Conservation (phyloP, 2,329 filamentous ascomycete species). For the Talaromyces pinophilus region DNA sequence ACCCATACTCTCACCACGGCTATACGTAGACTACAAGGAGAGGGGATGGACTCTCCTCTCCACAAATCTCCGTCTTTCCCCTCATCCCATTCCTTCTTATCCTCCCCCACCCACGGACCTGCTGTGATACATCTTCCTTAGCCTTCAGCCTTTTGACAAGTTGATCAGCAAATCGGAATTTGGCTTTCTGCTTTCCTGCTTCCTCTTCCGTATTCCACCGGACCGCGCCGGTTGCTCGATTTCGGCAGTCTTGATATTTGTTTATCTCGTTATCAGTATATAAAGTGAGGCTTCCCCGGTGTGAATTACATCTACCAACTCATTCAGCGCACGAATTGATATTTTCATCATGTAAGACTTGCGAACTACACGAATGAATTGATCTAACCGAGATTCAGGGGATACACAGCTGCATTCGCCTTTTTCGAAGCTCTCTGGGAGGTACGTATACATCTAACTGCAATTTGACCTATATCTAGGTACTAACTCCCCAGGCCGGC, state of each 20-base stretch:
- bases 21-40: too few relatives aligned
- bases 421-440: constrained; percentile 83
- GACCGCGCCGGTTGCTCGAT: too few relatives aligned
- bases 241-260: too few relatives aligned
- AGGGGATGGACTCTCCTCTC: background rate
- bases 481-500: constrained; percentile 42
- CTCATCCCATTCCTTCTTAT: background rate
- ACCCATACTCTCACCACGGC: too few relatives aligned
- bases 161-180: background rate
- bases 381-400: constrained; percentile 27
- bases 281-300: too few relatives aligned
- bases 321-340: background rate
- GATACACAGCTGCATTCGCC: constrained; percentile 73
- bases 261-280: too few relatives aligned
- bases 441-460: constrained; percentile 48
- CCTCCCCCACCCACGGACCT: background rate
- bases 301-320: background rate
- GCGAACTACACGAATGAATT: background rate
- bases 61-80: background rate
- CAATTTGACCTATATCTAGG: background rate
- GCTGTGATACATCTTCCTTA: background rate
- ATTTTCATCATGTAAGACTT: background rate
- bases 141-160: background rate
- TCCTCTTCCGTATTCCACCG: too few relatives aligned
- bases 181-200: too few relatives aligned